A percentile compares a stretch with the other conserved stretches of the same genome.
Conservation (phyloP, 1,284 basidiomycete species). For the Moesziomyces sp. region DNA sequence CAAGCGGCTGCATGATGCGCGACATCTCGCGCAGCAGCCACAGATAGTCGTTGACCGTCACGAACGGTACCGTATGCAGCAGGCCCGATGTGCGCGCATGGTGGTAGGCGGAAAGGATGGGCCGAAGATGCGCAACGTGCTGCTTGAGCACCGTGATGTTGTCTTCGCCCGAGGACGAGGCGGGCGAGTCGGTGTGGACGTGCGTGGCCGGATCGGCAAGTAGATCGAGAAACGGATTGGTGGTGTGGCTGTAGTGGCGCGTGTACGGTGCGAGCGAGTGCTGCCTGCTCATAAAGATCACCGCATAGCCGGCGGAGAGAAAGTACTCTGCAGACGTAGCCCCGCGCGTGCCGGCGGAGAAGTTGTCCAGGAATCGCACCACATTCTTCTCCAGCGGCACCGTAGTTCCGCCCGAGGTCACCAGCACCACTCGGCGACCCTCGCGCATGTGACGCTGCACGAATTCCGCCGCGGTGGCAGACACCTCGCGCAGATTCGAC, state of each 20-base stretch:
- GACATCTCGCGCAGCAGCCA: slow-evolving; percentile 88
- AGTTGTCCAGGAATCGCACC: slow-evolving; percentile 97
- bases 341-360: slow-evolving; percentile 96
- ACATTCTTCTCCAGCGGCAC: slow-evolving; percentile 64
- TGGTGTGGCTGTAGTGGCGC: slow-evolving; percentile 95
- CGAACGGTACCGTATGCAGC: slow-evolving; percentile 87
- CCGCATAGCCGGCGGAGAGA: slow-evolving; percentile 87
- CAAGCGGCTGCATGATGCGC: slow-evolving; percentile 73
- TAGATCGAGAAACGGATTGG: slow-evolving; percentile 96
- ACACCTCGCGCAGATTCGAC: slow-evolving; percentile 34
- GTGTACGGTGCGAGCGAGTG: slow-evolving; percentile 97
- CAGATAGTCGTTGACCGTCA: slow-evolving; percentile 95
- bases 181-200: slow-evolving; percentile 19
- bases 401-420: slow-evolving; percentile 73
- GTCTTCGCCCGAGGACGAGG: slow-evolving; percentile 22
- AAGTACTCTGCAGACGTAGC: slow-evolving; percentile 99
- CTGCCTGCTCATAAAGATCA: slow-evolving; percentile 97
- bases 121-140: slow-evolving; percentile 76
- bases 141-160: slow-evolving; percentile 76
- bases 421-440: slow-evolving; percentile 84
- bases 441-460: slow-evolving; percentile 76
- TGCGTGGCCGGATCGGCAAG: slow-evolving; percentile 74
- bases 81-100: slow-evolving; percentile 78
- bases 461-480: slow-evolving; percentile 70
- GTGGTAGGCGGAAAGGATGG: slow-evolving; percentile 85